A percentile compares a stretch with the other conserved stretches of the same genome.
phyloP scores from a whole-genome alignment of 331 rosid species.

The Rosa hybrid region DNA sequence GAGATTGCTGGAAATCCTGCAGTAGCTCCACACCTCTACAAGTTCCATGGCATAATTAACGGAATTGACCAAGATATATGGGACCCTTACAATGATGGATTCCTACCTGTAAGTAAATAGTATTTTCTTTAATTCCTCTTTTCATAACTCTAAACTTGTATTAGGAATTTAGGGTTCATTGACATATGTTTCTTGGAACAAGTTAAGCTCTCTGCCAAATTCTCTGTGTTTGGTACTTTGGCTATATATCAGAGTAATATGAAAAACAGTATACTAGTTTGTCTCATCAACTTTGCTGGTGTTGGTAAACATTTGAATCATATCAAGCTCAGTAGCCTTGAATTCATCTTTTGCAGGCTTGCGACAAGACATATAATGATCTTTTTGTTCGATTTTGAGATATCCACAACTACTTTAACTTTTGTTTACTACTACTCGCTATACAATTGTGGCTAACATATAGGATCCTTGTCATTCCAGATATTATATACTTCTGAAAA shows the following conservation, averaged over 20 bases:
- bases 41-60: slow-evolving; percentile 81
- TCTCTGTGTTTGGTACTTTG: background rate
- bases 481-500: slow-evolving; percentile 63
- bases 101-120: slow-evolving; percentile 69
- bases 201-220: background rate
- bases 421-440: slow-evolving; percentile 14
- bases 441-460: slow-evolving; percentile 33
- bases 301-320: background rate
- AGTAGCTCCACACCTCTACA: slow-evolving; percentile 66
- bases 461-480: slow-evolving; percentile 41
- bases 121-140: slow-evolving; percentile 7
- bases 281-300: background rate
- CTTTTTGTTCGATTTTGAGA: background rate
- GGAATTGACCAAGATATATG: slow-evolving; percentile 89
- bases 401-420: background rate
- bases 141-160: background rate
- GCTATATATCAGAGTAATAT: background rate
- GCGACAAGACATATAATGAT: background rate
- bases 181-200: background rate
- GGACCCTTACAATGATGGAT: slow-evolving; percentile 74
- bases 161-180: background rate
- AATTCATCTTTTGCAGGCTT: background rate
- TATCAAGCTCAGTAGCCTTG: background rate
- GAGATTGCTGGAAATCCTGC: slow-evolving; percentile 61
- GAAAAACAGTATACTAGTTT: background rate